Evolutionary conservation across 257 asterid genomes (phyloP), one percentile per base, ranked within the genome.

Genomic region (Mentha longifolia): DNA sequence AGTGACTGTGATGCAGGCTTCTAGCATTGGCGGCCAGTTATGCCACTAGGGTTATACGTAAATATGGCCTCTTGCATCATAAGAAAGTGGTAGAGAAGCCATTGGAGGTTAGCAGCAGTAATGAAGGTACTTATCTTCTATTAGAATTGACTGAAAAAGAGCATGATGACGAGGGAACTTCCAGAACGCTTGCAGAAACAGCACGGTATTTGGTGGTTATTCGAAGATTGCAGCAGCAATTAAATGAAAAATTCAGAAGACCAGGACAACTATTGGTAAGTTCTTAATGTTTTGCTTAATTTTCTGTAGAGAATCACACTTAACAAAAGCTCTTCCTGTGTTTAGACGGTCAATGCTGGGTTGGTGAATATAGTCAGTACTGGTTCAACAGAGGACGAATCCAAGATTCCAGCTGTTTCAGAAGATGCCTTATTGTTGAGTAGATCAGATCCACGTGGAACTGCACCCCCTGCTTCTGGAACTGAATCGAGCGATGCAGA

Each of bases 21-120:
- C 99, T 94, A 74, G 86, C 92, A 59, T 76, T 91, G 75, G 97
- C 92, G 76, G 85, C 97, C 45, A 54, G 84, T 70, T 89, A 91
- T 79, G 95, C 92, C 60, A 93, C 88, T 78, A 81, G 79, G 82
- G 88, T 83, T 77, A 79, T 91, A 73, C 95, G 87, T 64, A 80
- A 79, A 65, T 84, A 84, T 82, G 96, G 97, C 60, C 78, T 86
- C 66, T 78, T 81, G 84, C 93, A 85, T 71, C 89, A 82, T 54
- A 86, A 85, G 77, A 85, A 82, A 76, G 86, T 79, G 74, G 72
- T 68, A n/a, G 68, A 76, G 65, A 77, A 78, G 75, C 76, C 82
- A 52, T 68, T 81, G 82, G 80, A 73, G 83, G 78, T 61, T 67
- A 74, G 74, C 67, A 78, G 80, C 67, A 78, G 80, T 57, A 37